These are phyloP conservation scores for Isoetes taiwanensis DNA, from an alignment of 75 land plant species.

Conservation along the genomic window DNA sequence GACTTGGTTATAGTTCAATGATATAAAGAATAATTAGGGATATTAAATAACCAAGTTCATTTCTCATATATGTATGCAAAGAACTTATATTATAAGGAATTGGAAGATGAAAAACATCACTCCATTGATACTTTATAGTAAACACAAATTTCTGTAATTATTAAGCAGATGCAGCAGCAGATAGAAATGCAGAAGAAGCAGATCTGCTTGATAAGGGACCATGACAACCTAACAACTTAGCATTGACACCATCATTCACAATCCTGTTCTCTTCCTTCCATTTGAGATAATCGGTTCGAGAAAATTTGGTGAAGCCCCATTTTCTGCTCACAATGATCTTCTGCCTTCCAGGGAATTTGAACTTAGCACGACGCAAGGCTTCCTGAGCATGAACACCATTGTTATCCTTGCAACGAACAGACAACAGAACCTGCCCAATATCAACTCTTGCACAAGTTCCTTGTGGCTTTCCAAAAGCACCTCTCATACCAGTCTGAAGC, in stretches of 20 bases:
- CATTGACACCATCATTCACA: conserved; percentile 49
- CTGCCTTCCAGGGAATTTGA: conserved; percentile 59
- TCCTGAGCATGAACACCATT: conserved; percentile 46
- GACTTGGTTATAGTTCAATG: no score
- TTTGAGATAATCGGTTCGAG: conserved; percentile 41
- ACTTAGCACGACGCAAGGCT: conserved; percentile 58
- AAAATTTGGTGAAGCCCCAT: conserved; percentile 56
- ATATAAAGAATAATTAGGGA: no score
- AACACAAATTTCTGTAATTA: no score
- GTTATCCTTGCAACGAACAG: conserved; percentile 48
- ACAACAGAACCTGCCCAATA: conserved; percentile 50
- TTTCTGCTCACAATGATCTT: conserved; percentile 57
- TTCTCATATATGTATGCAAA: no score
- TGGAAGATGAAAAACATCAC: no score
- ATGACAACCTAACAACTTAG: conserved; percentile 47
- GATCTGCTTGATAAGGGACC: conserved; percentile 23
- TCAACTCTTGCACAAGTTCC: conserved; percentile 53
- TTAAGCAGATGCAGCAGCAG: conserved; percentile 15
- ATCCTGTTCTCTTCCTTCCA: conserved; percentile 52
- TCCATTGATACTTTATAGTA: no score
- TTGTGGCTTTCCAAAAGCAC: conserved; percentile 57
- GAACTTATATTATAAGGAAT: no score
- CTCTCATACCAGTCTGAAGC: conserved; percentile 63
- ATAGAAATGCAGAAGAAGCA: conserved; percentile 30
- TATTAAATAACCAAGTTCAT: no score